These are phyloP conservation scores for Geoglossum glabrum DNA, from an alignment of 495 filamentous ascomycete genomes.

Conservation along the genomic window DNA sequence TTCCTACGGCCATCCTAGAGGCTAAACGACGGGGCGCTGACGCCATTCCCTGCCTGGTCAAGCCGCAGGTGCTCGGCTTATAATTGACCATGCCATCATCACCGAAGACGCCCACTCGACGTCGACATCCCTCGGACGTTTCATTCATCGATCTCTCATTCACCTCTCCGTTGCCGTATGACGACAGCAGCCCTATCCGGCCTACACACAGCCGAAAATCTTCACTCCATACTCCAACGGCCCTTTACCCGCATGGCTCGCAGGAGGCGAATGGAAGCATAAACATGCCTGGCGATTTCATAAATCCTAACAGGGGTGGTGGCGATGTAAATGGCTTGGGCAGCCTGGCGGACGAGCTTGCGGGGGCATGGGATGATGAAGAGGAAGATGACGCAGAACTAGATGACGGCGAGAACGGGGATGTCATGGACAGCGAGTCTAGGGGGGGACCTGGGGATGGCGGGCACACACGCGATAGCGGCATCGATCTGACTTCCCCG, in stretches of 20 bases:
- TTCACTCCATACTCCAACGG: slow-evolving; percentile 41
- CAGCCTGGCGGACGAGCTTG: slow-evolving; percentile 66
- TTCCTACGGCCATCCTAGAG: neutral
- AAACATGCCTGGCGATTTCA: slow-evolving; percentile 7
- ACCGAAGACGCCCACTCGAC: slow-evolving; percentile 44
- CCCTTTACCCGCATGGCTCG: slow-evolving; percentile 33
- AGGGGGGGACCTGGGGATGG: slow-evolving; percentile 4
- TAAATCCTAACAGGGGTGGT: slow-evolving; percentile 12
- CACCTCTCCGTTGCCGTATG: slow-evolving; percentile 21
- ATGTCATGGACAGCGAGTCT: neutral
- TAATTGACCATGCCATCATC: slow-evolving; percentile 29
- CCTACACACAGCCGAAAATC: slow-evolving; percentile 27
- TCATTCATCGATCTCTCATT: slow-evolving; percentile 31
- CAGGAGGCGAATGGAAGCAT: slow-evolving; percentile 30
- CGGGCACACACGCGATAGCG: slow-evolving; percentile 7
- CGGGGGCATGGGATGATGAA: slow-evolving; percentile 40
- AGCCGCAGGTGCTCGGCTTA: neutral
- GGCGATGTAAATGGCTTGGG: slow-evolving; percentile 40
- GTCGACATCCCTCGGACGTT: slow-evolving; percentile 37
- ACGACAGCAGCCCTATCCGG: slow-evolving; percentile 24
- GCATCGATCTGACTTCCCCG: neutral
- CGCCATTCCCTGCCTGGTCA: neutral
- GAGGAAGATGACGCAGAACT: slow-evolving; percentile 10
- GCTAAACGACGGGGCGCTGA: neutral
- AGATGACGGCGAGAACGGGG: neutral